A percentile compares a stretch with the other conserved stretches of the same genome.
These are phyloP conservation scores for Mortierella sp. DNA, from an alignment of 371 early-diverging fungal genomes.

Conservation along the genomic window DNA sequence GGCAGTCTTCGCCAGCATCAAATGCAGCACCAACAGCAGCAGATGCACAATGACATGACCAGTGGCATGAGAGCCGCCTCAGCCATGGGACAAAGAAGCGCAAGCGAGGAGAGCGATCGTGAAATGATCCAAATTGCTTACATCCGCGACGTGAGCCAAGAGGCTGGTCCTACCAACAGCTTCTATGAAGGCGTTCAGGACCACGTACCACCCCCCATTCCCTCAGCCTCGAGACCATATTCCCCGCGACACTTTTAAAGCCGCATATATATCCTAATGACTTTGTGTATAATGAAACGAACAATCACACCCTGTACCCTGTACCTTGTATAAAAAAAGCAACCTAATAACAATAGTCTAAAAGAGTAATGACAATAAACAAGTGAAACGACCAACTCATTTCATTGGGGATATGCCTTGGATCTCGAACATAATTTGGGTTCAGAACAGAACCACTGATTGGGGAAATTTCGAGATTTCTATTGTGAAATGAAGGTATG, in stretches of 20 bases:
- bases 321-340: neutral
- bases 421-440: too few species aligned
- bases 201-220: too few species aligned
- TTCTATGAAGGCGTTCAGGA: constrained; percentile 25
- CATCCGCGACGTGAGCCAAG: constrained; percentile 2
- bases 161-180: neutral
- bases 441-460: too few species aligned
- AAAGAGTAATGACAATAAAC: too few species aligned
- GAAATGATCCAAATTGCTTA: constrained; percentile 20
- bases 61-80: constrained; percentile 5
- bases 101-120: constrained; percentile 18
- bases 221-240: constrained; percentile 7
- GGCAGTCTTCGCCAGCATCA: neutral
- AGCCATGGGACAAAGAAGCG: neutral
- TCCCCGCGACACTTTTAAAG: constrained; percentile 13
- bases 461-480: too few species aligned
- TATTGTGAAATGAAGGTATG: too few species aligned
- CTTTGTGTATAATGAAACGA: neutral
- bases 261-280: neutral
- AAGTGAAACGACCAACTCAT: too few species aligned
- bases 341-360: too few species aligned
- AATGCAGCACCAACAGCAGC: constrained; percentile 4
- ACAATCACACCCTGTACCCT: too few species aligned
- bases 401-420: too few species aligned
- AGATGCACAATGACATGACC: neutral